Percentiles rank a stretch among this genome's conserved stretches.
These are phyloP conservation scores for Tephrocybe sp. DNA, from an alignment of 768 basidiomycete genomes.

Conservation along the genomic window DNA sequence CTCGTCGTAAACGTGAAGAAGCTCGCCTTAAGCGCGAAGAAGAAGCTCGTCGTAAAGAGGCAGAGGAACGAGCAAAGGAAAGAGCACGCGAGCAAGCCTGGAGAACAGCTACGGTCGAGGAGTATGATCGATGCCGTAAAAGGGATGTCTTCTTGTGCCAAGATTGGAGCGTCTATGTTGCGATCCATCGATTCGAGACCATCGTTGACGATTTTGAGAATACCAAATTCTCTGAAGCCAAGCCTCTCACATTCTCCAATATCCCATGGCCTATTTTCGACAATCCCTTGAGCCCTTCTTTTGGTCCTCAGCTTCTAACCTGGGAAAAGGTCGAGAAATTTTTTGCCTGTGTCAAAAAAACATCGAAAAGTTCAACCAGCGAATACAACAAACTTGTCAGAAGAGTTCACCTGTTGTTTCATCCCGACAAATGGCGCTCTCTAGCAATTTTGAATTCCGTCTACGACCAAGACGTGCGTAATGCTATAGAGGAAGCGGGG, in stretches of 20 bases:
- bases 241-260: slow-evolving; percentile 16
- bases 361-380: no score
- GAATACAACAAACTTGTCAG: slow-evolving; percentile 6
- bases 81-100: slow-evolving; percentile 6
- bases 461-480: slow-evolving; percentile 3
- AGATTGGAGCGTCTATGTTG: background rate
- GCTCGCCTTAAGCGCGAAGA: no score
- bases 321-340: slow-evolving; percentile 12
- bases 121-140: slow-evolving; percentile 10
- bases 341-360: background rate
- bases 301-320: background rate
- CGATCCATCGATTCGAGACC: slow-evolving; percentile 6
- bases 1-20: background rate
- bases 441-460: slow-evolving; percentile 7
- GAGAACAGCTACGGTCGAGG: slow-evolving; percentile 5
- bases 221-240: slow-evolving; percentile 20
- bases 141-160: slow-evolving; percentile 4
- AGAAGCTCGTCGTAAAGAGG: slow-evolving; percentile 2
- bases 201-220: slow-evolving; percentile 13
- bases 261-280: slow-evolving; percentile 18
- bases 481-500: slow-evolving; percentile 1
- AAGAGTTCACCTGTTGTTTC: slow-evolving; percentile 8
- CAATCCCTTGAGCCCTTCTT: background rate
- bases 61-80: slow-evolving; percentile 2
- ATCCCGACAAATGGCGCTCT: slow-evolving; percentile 15